phyloP scores from a whole-genome alignment of 495 filamentous ascomycete species.

The Jackrogersella minutella region DNA sequence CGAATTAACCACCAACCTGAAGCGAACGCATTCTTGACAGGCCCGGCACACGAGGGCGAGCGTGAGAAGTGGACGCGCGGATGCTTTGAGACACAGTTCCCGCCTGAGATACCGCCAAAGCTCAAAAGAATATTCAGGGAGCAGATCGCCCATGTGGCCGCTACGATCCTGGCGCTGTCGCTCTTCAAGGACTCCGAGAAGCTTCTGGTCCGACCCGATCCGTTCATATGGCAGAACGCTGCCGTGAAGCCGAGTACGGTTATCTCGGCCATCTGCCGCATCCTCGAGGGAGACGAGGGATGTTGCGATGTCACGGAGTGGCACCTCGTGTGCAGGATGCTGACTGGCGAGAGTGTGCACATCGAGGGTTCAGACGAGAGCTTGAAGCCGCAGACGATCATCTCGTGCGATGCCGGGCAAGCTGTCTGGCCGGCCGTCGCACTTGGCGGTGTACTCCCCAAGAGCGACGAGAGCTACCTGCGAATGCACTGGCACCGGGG shows the following conservation, averaged over 20 bases:
- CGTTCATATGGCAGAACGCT: conserved; percentile 8
- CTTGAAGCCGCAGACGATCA: background rate
- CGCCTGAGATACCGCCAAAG: background rate
- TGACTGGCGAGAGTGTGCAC: background rate
- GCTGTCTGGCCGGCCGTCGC: conserved; percentile 2
- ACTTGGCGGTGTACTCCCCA: background rate
- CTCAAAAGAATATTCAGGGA: background rate
- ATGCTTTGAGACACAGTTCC: conserved; percentile 1
- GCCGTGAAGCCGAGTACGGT: conserved; percentile 11
- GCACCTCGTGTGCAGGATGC: conserved; percentile 21
- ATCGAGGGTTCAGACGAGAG: background rate
- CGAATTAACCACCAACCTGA: background rate
- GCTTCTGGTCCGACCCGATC: conserved; percentile 12
- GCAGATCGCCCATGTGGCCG: conserved; percentile 20
- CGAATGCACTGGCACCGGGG: conserved; percentile 11
- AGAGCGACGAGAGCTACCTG: conserved; percentile 14
- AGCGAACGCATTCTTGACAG: background rate
- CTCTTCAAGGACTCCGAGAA: conserved; percentile 6
- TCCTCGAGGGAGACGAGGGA: background rate
- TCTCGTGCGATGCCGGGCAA: conserved; percentile 7
- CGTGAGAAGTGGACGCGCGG: background rate
- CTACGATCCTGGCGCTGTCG: conserved; percentile 13
- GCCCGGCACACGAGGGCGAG: background rate
- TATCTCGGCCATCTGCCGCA: conserved; percentile 9
- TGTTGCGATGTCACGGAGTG: conserved; percentile 26